Percentiles rank a stretch among this genome's conserved stretches.
Evolutionary conservation across 148 eudicot species (phyloP).

Genomic region (Cornus kousa): DNA sequence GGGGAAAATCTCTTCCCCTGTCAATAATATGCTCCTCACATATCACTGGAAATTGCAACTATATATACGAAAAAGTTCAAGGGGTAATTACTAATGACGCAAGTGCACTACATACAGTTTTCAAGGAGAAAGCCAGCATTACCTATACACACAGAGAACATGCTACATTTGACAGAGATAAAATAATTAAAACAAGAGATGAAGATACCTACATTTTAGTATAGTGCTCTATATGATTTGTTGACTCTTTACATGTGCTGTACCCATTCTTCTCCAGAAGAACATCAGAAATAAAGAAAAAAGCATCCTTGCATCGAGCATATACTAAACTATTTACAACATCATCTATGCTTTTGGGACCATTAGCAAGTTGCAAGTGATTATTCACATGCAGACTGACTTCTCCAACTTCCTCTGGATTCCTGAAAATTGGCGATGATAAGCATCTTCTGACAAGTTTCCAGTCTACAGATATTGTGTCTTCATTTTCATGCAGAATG

Average conservation of each 20-base stretch:
- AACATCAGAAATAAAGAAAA: slow-evolving; percentile 77
- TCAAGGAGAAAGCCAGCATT: too few relatives aligned
- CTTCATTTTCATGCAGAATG: slow-evolving; percentile 24
- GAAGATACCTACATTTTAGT: slow-evolving; percentile 53
- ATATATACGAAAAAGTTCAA: too few relatives aligned
- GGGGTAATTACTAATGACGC: too few relatives aligned
- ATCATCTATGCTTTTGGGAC: slow-evolving; percentile 42
- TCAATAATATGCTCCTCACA: too few relatives aligned
- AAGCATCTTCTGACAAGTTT: slow-evolving; percentile 64
- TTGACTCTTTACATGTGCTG: slow-evolving; percentile 43
- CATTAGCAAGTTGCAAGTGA: slow-evolving; percentile 76
- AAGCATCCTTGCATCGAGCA: slow-evolving; percentile 62
- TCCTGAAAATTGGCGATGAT: slow-evolving; percentile 73
- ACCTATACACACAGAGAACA: not conserved
- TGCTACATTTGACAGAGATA: not conserved
- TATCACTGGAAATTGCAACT: not conserved
- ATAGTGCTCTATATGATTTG: slow-evolving; percentile 53
- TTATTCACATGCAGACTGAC: slow-evolving; percentile 13
- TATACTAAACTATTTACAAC: slow-evolving; percentile 80
- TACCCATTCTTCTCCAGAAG: slow-evolving; percentile 56
- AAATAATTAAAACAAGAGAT: not conserved
- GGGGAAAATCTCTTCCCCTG: too few relatives aligned
- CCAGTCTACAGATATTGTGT: slow-evolving; percentile 67
- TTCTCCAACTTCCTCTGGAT: slow-evolving; percentile 19
- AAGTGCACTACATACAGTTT: too few relatives aligned